Evolutionary conservation across 2,329 filamentous ascomycete genomes (phyloP), one percentile per base, ranked within the genome.

Genomic region (Fusarium transvaalense): DNA sequence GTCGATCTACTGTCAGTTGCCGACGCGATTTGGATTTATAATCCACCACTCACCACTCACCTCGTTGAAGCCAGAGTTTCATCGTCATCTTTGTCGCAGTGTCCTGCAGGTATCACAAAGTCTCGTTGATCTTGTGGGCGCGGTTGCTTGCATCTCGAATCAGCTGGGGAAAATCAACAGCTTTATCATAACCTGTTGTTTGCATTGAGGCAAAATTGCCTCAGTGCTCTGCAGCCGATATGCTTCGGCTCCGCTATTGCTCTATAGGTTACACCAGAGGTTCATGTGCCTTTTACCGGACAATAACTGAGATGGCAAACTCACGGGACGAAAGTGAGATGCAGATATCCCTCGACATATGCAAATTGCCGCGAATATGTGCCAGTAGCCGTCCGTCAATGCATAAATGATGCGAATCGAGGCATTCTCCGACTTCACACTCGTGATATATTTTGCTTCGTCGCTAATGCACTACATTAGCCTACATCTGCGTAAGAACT

Each of bases 121-220:
- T 12, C 14, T 43, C 35, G 46, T 55, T 25, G 19, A 55, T 59
- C 48, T 32, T 63, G 52, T 69, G 52, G 39, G 35, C 27, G 4
- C 52, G 66, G 66, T 15, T 48, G 35, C 31, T 45, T 66, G 52
- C 66, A 68, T 29, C 5, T 31, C 29, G 23, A 48, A 48, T 51
- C 35, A 43, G 21, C 10, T 14, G 13, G 7, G 31, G 34, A 42
- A 21, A 15, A 31, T 38, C 38, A 23, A 43, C 7, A 10, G 15
- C 34, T 8, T 21, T 31, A 19, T 14, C 23, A 13, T n/a, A 27
- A 43, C 10, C n/a, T 29, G 14, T 5, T 37, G 43, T 55, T 54
- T 61, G 34, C 21, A 34, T 10, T 10, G 21, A 10, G 8, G 34
- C 6, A 41, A 61, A 27, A 23, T 25, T 29, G 19, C 10, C 9